These are phyloP conservation scores for Onygenales sp. DNA, from an alignment of 2,329 filamentous ascomycete genomes.

Conservation along the genomic window DNA sequence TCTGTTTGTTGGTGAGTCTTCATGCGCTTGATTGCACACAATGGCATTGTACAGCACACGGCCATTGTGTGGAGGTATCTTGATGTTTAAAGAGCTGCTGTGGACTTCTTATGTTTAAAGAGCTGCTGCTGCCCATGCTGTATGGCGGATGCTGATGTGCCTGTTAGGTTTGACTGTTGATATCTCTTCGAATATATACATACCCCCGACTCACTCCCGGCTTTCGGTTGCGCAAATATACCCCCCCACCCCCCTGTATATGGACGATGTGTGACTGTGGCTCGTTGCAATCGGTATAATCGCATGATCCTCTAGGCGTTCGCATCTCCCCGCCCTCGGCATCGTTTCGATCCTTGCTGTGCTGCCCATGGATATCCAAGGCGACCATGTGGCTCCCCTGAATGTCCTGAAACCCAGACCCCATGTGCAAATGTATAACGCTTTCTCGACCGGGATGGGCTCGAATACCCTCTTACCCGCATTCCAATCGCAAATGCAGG, in stretches of 20 bases:
- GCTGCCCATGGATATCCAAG: conserved; percentile 6
- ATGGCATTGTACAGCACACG: neutral
- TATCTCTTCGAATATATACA: neutral
- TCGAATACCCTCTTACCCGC: conserved; percentile 9
- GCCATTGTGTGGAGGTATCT: too few species aligned
- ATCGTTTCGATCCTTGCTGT: neutral
- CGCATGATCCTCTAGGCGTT: neutral
- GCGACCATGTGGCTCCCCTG: conserved; percentile 11
- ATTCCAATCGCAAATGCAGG: conserved; percentile 38
- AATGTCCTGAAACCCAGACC: conserved; percentile 8
- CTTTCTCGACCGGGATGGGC: conserved; percentile 1
- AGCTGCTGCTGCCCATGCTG: neutral
- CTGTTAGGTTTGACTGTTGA: neutral
- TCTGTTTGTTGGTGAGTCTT: neutral
- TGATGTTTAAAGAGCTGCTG: too few species aligned
- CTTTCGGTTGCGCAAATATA: neutral
- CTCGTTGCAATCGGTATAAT: neutral
- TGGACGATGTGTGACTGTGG: neutral
- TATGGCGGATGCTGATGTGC: neutral
- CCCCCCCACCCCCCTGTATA: neutral
- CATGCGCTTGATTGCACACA: neutral
- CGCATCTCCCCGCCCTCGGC: neutral
- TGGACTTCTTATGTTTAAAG: neutral
- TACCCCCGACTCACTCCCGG: neutral
- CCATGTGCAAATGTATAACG: conserved; percentile 4